Evolutionary conservation across 441 rosid genomes (phyloP).

Genomic region (Pelargonium myrrhifolium): DNA sequence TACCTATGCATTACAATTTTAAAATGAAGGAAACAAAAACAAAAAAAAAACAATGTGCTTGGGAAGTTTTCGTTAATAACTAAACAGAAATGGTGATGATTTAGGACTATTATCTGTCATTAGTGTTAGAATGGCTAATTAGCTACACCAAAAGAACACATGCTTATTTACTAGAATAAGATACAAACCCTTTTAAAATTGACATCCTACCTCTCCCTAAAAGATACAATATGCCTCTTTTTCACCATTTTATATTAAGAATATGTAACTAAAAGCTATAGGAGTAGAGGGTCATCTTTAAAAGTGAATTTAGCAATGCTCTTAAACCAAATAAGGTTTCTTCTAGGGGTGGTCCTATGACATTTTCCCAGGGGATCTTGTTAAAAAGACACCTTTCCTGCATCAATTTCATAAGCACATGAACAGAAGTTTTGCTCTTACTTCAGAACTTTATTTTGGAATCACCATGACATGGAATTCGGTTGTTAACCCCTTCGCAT

Average conservation of each 20-base stretch:
- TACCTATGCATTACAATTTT: slow-evolving; percentile 34
- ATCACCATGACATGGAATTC: too few relatives aligned
- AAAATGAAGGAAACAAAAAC: slow-evolving; percentile 5
- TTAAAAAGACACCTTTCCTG: too few relatives aligned
- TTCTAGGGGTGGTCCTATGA: neutral
- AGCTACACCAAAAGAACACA: neutral
- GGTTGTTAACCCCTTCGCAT: too few relatives aligned
- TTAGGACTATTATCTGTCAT: neutral
- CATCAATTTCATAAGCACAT: too few relatives aligned
- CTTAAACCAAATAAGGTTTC: neutral
- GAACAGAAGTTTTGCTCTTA: too few relatives aligned
- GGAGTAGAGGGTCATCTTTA: neutral
- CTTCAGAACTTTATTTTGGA: too few relatives aligned
- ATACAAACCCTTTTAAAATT: neutral
- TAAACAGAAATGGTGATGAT: neutral
- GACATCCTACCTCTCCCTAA: neutral
- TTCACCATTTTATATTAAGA: too few relatives aligned
- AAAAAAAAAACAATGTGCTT: slow-evolving; percentile 3
- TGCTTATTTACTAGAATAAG: neutral
- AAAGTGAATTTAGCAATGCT: neutral
- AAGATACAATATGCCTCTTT: too few relatives aligned
- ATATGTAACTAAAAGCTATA: too few relatives aligned
- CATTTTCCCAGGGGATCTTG: too few relatives aligned
- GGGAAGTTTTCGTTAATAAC: slow-evolving; percentile 1
- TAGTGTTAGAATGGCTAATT: neutral